These are phyloP conservation scores for Multifurca ochricompacta DNA, from an alignment of 768 basidiomycete genomes.

Conservation along the genomic window DNA sequence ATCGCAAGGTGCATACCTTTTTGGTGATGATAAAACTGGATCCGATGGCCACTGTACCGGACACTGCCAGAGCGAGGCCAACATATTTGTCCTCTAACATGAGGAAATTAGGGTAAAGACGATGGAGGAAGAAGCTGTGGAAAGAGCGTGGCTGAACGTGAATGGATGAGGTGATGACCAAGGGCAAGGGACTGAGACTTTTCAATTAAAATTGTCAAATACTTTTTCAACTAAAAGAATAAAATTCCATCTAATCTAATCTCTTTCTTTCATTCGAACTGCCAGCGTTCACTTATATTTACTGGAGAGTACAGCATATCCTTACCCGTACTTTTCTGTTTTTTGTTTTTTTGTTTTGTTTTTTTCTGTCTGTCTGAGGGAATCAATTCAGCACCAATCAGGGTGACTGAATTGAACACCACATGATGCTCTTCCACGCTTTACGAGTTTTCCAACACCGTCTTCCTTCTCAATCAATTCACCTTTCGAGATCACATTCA, in stretches of 20 bases:
- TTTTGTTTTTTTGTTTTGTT: neutral
- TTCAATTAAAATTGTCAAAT: neutral
- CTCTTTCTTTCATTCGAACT: neutral
- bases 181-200: neutral
- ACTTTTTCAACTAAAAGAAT: neutral
- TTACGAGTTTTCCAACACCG: conserved; percentile 15
- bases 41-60: conserved; percentile 81
- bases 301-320: neutral
- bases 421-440: conserved; percentile 5
- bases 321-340: neutral
- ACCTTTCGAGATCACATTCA: neutral
- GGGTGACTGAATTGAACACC: too few species aligned
- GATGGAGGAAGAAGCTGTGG: neutral
- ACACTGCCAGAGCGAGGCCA: conserved; percentile 82
- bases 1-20: conserved; percentile 52
- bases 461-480: conserved; percentile 9
- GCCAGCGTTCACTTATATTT: neutral
- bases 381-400: too few species aligned
- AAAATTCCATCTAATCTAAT: conserved; percentile 7
- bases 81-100: conserved; percentile 96
- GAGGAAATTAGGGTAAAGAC: neutral
- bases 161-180: neutral
- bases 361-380: neutral
- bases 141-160: neutral
- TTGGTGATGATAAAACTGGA: conserved; percentile 98